These are phyloP conservation scores for Bertia moriformis DNA, from an alignment of 2,329 filamentous ascomycete species.

Conservation along the genomic window DNA sequence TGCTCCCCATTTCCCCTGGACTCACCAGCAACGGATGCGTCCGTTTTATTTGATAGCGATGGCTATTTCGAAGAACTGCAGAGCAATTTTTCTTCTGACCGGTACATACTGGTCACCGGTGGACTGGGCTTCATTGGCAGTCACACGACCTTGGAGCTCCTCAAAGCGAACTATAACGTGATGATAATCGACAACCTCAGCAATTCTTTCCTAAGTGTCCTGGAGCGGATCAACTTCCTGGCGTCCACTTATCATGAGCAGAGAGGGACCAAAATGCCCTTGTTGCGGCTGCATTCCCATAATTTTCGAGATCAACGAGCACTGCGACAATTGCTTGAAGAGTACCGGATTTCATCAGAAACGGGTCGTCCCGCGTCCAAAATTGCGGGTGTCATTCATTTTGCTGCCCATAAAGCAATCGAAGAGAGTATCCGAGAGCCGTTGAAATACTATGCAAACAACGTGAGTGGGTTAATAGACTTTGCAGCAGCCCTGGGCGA, in stretches of 20 bases:
- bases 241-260: constrained; percentile 6
- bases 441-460: constrained; percentile 43
- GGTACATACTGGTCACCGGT: constrained; percentile 22
- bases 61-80: constrained; percentile 23
- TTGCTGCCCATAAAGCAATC: constrained; percentile 43
- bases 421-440: constrained; percentile 38
- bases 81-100: constrained; percentile 16
- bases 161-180: constrained; percentile 30
- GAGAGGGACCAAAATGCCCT: constrained; percentile 8
- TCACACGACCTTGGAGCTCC: constrained; percentile 30
- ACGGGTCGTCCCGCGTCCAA: constrained; percentile 22
- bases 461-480: constrained; percentile 39
- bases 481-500: constrained; percentile 33
- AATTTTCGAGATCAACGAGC: constrained; percentile 16
- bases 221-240: constrained; percentile 9
- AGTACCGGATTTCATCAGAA: constrained; percentile 18
- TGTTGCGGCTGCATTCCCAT: background rate
- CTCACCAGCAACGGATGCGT: constrained; percentile 27
- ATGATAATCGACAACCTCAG: constrained; percentile 17
- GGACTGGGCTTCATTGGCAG: constrained; percentile 31
- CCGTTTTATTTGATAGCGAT: constrained; percentile 27
- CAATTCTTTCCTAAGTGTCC: constrained; percentile 15
- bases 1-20: constrained; percentile 10
- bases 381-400: constrained; percentile 42
- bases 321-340: constrained; percentile 15